phyloP scores from a whole-genome alignment of 176 grass and related monocot genomes.

The Hordeum vulgare region MorexV3_pseudomolecules_assembly NC_058519.1:40321665-40322164 shows the following conservation, averaged over 20 bases:
- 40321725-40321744: neutral
- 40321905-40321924: neutral
- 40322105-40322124: neutral
- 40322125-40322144: neutral
- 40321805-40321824: neutral
- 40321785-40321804: neutral
- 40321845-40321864: neutral
- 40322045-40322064: neutral
- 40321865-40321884: neutral
- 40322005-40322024: neutral
- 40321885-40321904: neutral
- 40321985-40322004: neutral
- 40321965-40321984: neutral
- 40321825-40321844: neutral
- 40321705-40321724: neutral
- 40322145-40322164: neutral
- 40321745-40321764: neutral
- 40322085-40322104: neutral
- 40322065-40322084: rapidly evolving
- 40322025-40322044: neutral
- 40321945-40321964: neutral
- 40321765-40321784: neutral
- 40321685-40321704: neutral
- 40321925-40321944: neutral
- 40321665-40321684: neutral